Conservation (phyloP, 305 asterid genomes). For the Fraxinus ornus region DNA sequence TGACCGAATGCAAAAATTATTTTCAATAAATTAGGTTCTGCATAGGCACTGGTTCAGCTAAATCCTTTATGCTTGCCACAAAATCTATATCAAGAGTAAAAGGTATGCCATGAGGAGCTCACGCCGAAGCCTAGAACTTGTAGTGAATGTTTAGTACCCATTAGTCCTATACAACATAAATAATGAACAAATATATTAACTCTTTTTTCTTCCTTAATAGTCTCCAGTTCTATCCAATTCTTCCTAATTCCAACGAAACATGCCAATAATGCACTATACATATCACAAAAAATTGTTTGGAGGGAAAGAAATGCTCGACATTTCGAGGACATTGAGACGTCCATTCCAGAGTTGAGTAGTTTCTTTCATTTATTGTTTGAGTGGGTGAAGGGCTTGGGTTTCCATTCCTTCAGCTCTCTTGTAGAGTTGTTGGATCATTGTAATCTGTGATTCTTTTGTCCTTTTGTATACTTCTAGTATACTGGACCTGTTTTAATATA, state of each 20-base stretch:
- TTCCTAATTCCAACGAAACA: background rate
- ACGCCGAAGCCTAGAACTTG: background rate
- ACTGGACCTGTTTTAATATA: no score
- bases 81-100: background rate
- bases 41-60: background rate
- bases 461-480: no score
- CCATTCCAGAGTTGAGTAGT: no score
- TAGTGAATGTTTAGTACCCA: background rate
- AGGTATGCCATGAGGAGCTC: background rate
- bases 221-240: background rate
- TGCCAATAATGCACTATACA: background rate
- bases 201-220: background rate
- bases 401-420: no score
- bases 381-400: no score
- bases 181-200: background rate
- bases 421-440: no score
- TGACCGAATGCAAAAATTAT: background rate
- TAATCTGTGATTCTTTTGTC: no score
- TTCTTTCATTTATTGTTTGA: no score
- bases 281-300: background rate
- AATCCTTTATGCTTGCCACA: background rate
- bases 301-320: no score
- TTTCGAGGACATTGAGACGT: no score
- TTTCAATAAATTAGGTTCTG: background rate
- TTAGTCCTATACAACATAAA: background rate